Evolutionary conservation across 73 alveolate genomes (phyloP).

Genomic region (Stentor coeruleus): DNA sequence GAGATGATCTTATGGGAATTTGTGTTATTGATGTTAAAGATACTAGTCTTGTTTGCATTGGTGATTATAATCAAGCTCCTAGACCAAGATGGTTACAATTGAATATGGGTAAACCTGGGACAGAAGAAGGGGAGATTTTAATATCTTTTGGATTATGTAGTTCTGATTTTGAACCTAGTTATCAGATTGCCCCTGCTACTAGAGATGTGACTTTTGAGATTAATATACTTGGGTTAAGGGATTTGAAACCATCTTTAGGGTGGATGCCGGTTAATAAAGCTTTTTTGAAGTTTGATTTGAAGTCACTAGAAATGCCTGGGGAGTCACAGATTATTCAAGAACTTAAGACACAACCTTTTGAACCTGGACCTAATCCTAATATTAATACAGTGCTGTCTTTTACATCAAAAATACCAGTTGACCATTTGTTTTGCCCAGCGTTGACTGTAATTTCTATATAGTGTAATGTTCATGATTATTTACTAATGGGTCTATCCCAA

Average conservation of each 20-base stretch:
- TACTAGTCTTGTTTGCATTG: not conserved
- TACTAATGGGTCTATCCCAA: conserved; percentile 78
- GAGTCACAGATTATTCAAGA: conserved; percentile 17
- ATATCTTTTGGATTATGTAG: conserved; percentile 44
- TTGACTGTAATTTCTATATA: not conserved
- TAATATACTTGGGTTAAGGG: conserved; percentile 81
- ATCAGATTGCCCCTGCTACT: conserved; percentile 59
- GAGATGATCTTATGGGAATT: conserved; percentile 56
- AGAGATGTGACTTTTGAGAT: conserved; percentile 68
- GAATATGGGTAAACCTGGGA: conserved; percentile 56
- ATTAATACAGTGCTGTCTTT: conserved; percentile 70
- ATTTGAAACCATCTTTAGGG: conserved; percentile 69
- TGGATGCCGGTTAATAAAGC: conserved; percentile 86
- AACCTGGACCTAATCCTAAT: conserved; percentile 85
- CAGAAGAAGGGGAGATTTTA: conserved; percentile 70
- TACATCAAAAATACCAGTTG: conserved; percentile 66
- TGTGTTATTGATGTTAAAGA: conserved; percentile 33
- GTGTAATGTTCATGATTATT: conserved; percentile 87
- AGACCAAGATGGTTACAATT: conserved; percentile 73
- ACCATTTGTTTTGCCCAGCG: conserved; percentile 53
- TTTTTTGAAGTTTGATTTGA: conserved; percentile 72
- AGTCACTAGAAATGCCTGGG: conserved; percentile 38
- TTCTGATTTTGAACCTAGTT: not conserved
- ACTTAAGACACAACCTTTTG: conserved; percentile 75
- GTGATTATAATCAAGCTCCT: conserved; percentile 32